phyloP scores from a whole-genome alignment of 768 basidiomycete species.

The Harrya chromipes region DNA sequence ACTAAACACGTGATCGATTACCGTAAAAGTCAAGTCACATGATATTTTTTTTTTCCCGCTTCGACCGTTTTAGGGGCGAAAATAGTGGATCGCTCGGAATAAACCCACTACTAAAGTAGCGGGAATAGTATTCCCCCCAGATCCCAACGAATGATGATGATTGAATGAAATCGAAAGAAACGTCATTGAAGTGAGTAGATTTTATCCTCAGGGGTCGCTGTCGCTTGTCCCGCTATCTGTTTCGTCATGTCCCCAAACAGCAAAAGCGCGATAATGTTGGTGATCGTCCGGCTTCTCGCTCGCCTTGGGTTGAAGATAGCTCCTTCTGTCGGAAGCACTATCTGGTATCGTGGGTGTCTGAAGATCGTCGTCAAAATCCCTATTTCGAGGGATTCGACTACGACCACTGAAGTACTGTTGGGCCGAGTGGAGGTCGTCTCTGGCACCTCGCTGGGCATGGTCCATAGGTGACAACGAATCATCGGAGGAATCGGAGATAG shows the following conservation, averaged over 20 bases:
- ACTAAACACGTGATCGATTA: too few relatives aligned
- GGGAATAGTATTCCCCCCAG: not conserved
- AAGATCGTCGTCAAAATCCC: conserved; percentile 54
- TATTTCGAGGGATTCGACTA: conserved; percentile 58
- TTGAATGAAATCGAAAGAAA: conserved; percentile 4
- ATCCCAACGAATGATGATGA: not conserved
- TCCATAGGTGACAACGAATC: conserved; percentile 34
- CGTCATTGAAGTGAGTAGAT: not conserved
- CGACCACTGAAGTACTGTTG: conserved; percentile 40
- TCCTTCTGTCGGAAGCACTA: conserved; percentile 13
- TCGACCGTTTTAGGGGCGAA: too few relatives aligned
- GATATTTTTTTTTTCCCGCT: too few relatives aligned
- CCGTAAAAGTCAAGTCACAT: too few relatives aligned
- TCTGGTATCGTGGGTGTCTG: conserved; percentile 61
- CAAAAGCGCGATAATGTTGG: conserved; percentile 58
- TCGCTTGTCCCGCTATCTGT: conserved; percentile 84
- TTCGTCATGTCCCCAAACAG: conserved; percentile 86
- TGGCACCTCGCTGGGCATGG: conserved; percentile 42
- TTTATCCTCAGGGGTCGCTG: conserved; percentile 41
- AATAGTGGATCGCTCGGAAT: too few relatives aligned
- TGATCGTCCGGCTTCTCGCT: conserved; percentile 22
- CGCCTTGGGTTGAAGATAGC: conserved; percentile 8
- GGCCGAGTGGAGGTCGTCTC: conserved; percentile 50
- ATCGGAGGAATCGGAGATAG: conserved; percentile 39
- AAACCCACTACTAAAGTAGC: too few relatives aligned